Evolutionary conservation across 768 basidiomycete species (phyloP), one percentile per base, ranked within the genome.

Genomic region (Hypholoma fasciculare): DNA sequence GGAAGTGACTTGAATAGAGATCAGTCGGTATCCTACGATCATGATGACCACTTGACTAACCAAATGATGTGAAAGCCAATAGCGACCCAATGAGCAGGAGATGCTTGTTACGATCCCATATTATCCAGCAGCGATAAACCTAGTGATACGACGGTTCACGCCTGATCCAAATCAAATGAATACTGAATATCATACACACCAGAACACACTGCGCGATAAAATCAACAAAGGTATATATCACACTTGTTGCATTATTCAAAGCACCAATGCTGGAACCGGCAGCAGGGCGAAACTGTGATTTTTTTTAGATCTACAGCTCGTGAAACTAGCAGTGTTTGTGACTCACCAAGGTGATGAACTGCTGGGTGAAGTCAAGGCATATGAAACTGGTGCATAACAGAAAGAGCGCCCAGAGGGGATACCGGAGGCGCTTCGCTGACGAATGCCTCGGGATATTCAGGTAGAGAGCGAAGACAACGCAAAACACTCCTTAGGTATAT

Each of bases 61-160:
- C 46, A 34, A 59, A 54, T 27, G 52, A 59, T 3, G 52, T 17
- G 7, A 59, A 49, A 6, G 58, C 51, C 36, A 59, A 30, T 36
- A 54, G 40, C 4, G 52, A 40, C 1, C 52, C 46, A 9, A 54
- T 8, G 13, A 42, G 11, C 16, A 59, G 27, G 7, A 59, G 5
- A 9, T 26, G 17, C 8, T 16, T n/a, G 17, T 54, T 53, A 1
- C 38, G 44, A 9, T 36, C 52, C 58, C 58, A 59, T 52, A 59
- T 38, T 5, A 48, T 48, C 58, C 58, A 59, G 27, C 58, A 59
- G n/a, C 58, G 58, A 30, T 59, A 59, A 19, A 59, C 54, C 58
- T 59, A 48, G 4, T 11, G 7, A 11, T 14, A 5, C 8, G 12
- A 39, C 0, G 9, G 52, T 30, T 38, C 12, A 39, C 26, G 1